phyloP scores from a whole-genome alignment of 306 rosid genomes.

The peach (Prunus persica) region Prunus_persica_NCBIv2 NC_034009.1:11695001-11695500 shows the following conservation, averaged over 20 bases:
- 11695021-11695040: background rate
- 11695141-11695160: background rate
- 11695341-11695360: conserved; percentile 1
- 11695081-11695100: background rate
- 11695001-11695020: background rate
- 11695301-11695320: conserved; percentile 12
- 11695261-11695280: conserved; percentile 18
- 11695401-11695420: conserved; percentile 9
- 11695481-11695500: background rate
- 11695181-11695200: conserved; percentile 1
- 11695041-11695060: background rate
- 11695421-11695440: conserved; percentile 1
- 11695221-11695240: background rate
- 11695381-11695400: conserved; percentile 23
- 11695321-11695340: conserved; percentile 4
- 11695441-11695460: background rate
- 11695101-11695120: background rate
- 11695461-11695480: background rate
- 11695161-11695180: background rate
- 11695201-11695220: background rate
- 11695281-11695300: conserved; percentile 8
- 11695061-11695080: background rate
- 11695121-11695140: background rate
- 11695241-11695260: conserved; percentile 1
- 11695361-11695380: conserved; percentile 15